phyloP scores from a whole-genome alignment of 163 green algal genomes.

The Smithsoniella earleae region DNA sequence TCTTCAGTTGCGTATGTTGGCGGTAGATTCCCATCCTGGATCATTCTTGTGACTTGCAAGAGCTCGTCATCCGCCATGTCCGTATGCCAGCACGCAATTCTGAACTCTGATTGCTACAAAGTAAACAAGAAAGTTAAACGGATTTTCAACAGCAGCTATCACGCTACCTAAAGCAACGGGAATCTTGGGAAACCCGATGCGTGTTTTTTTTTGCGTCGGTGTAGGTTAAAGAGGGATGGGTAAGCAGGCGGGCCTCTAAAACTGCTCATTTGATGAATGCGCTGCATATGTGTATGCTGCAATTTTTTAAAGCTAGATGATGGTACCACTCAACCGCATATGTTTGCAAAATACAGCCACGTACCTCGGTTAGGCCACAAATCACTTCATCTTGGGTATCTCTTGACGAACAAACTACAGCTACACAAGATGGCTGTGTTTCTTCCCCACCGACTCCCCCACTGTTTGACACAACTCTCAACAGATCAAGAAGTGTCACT shows the following conservation, averaged over 20 bases:
- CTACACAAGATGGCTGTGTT: not conserved
- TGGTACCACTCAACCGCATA: not conserved
- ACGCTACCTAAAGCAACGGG: no score
- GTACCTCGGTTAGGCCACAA: not conserved
- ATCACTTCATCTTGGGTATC: not conserved
- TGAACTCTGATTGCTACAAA: not conserved
- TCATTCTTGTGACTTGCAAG: conserved; percentile 2
- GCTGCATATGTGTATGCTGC: not conserved
- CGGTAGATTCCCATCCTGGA: conserved; percentile 13
- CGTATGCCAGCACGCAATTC: conserved; percentile 1
- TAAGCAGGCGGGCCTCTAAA: not conserved
- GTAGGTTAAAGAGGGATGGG: no score
- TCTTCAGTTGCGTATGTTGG: no score
- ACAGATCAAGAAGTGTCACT: not conserved
- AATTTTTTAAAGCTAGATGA: not conserved
- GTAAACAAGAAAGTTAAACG: not conserved
- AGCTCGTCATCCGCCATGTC: conserved; percentile 14
- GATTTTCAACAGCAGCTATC: not conserved
- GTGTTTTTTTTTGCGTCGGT: no score
- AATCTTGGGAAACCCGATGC: no score
- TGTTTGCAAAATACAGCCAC: not conserved
- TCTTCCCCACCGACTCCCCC: not conserved
- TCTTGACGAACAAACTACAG: not conserved
- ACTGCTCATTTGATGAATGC: no score
- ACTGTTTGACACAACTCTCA: not conserved